These are phyloP conservation scores for Leccinum aurantiacum DNA, from an alignment of 768 basidiomycete species.

Conservation along the genomic window DNA sequence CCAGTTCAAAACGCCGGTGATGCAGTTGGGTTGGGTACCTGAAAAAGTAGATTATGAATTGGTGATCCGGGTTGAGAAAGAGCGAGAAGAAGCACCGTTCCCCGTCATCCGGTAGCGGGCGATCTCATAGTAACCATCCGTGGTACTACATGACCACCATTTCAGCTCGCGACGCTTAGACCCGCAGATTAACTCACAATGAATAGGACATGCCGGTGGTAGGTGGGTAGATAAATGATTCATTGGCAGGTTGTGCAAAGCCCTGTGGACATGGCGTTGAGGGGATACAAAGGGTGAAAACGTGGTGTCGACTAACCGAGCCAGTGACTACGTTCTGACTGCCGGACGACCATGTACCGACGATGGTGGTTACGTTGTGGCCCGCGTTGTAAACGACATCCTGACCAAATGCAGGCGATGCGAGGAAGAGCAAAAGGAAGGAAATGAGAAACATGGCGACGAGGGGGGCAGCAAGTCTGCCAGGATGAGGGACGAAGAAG, in stretches of 20 bases:
- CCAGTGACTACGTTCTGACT: constrained; percentile 78
- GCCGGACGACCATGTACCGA: constrained; percentile 88
- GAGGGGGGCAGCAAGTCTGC: not conserved
- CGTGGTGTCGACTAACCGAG: constrained; percentile 52
- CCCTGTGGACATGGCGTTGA: constrained; percentile 42
- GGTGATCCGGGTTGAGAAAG: not conserved
- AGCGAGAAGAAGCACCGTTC: constrained; percentile 58
- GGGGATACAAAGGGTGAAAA: not conserved
- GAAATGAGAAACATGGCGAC: constrained; percentile 19
- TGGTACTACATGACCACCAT: constrained; percentile 44
- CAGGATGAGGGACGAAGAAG: not conserved
- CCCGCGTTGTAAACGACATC: constrained; percentile 40
- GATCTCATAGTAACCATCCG: constrained; percentile 81
- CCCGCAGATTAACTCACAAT: constrained; percentile 56
- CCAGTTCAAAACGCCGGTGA: no score
- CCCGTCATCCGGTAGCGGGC: constrained; percentile 85
- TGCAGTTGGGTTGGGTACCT: constrained; percentile 86
- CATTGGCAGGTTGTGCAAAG: constrained; percentile 83
- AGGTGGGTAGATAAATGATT: constrained; percentile 78
- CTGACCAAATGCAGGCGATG: constrained; percentile 35
- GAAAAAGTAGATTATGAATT: constrained; percentile 4
- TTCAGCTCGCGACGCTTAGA: constrained; percentile 1
- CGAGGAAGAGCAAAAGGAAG: constrained; percentile 27
- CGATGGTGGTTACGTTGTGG: constrained; percentile 69
- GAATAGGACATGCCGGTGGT: constrained; percentile 88